Evolutionary conservation across 768 basidiomycete species (phyloP), one percentile per base, ranked within the genome.

Genomic region (Rhodotorula babjevae): DNA sequence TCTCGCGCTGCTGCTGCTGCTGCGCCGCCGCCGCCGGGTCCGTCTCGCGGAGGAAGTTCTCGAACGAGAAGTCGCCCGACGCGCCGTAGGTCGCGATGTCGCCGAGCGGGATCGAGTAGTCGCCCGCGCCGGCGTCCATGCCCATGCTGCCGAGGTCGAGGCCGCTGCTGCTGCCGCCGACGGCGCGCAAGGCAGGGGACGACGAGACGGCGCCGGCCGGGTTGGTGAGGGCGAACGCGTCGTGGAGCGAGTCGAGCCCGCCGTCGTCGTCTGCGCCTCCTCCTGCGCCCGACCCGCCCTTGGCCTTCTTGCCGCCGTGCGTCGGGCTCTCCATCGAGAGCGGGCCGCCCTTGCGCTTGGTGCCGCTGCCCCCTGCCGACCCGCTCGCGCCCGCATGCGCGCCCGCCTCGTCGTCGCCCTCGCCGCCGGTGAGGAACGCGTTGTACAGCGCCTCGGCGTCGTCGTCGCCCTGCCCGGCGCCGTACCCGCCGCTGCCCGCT

Each of bases 41-140:
- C 21, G 61, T 18, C 2, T 25, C 50, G 36, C 55, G 18, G 40
- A 69, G 61, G 65, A 69, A 58, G 10, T 52, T 9, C 16, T 56
- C 66, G 29, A 74, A 49, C 40, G 63, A 58, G 31, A 57, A 58
- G 40, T 58, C 69, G 57, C 57, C 65, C 49, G 44, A 27, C 36
- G 61, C 31, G 27, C 52, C 66, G 52, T 61, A 71, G 8, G 58
- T 21, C 42, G 63, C 73, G 25, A 69, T 56, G 47, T 65, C 60
- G 57, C 63, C 68, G 52, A 74, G 60, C 36, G 68, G 64, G 52
- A 73, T n/a, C 42, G 57, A 56, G 63, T 57, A 74, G 57, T 70
- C 65, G 49, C 36, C 68, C 12, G 57, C 16, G 2, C 27, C 23
- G 33, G 65, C 63, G 19, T n/a, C 11, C 18, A 40, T 44, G 21